Evolutionary conservation across 1,284 basidiomycete species (phyloP).

Genomic region (Boletus semigastroideus): DNA sequence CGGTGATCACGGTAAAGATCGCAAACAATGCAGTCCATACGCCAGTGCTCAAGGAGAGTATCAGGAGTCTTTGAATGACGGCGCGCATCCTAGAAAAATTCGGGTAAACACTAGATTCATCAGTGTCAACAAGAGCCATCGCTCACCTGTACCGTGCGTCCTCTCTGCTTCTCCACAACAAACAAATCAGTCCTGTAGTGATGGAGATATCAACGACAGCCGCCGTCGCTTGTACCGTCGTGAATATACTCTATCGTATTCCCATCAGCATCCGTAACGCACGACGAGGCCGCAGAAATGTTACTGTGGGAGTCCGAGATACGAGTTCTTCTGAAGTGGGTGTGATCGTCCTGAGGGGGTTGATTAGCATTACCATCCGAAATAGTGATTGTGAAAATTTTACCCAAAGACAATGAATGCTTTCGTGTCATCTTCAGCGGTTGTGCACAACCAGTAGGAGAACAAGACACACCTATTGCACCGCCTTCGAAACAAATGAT

Average conservation of each 20-base stretch:
- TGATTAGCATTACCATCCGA: too few relatives aligned
- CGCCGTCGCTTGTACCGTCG: constrained; percentile 6
- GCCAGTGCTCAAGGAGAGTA: constrained; percentile 20
- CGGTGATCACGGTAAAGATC: constrained; percentile 16
- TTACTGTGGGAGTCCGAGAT: constrained; percentile 13
- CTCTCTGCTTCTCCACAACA: constrained; percentile 19
- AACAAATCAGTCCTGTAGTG: constrained; percentile 12
- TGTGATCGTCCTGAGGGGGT: constrained; percentile 8
- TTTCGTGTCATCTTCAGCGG: constrained; percentile 7
- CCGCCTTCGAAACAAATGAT: constrained; percentile 15
- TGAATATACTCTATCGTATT: constrained; percentile 15
- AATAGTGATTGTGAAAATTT: neutral
- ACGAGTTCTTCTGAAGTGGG: constrained; percentile 16
- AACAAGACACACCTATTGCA: constrained; percentile 14
- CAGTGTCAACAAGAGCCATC: neutral
- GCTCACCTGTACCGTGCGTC: constrained; percentile 18
- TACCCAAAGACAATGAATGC: constrained; percentile 19
- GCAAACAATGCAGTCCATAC: constrained; percentile 23
- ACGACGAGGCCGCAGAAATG: neutral
- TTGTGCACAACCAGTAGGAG: neutral
- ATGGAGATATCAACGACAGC: constrained; percentile 21
- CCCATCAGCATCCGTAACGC: constrained; percentile 2
- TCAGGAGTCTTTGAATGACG: constrained; percentile 19
- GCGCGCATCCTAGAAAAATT: constrained; percentile 14
- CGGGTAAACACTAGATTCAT: neutral